Percentiles rank a stretch among this genome's conserved stretches.
These are phyloP conservation scores for Dacryopinax spathularia DNA, from an alignment of 768 basidiomycete species.

Conservation along the genomic window DNA sequence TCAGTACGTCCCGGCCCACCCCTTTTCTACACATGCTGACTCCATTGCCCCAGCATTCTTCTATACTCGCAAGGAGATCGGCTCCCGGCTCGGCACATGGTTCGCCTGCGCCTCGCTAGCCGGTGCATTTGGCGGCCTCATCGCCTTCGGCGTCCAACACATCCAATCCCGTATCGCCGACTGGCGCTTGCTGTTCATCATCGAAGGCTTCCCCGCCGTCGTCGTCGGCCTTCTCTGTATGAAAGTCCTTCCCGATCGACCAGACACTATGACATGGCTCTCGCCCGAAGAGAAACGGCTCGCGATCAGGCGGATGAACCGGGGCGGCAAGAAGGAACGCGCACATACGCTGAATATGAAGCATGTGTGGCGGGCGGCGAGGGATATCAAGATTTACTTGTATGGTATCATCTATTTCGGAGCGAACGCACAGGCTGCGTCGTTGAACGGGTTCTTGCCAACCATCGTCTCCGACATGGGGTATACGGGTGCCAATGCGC, in stretches of 20 bases:
- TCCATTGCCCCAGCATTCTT: constrained; percentile 6
- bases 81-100: constrained; percentile 2
- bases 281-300: constrained; percentile 1
- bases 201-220: constrained; percentile 7
- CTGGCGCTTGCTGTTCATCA: constrained; percentile 14
- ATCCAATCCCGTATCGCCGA: constrained; percentile 10
- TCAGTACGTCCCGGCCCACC: background rate
- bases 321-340: background rate
- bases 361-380: background rate
- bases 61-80: constrained; percentile 5
- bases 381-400: background rate
- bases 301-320: background rate
- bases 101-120: constrained; percentile 2
- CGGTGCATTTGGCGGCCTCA: constrained; percentile 22
- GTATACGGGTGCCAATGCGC: constrained; percentile 5
- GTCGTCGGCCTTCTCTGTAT: background rate
- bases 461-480: constrained; percentile 6
- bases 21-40: background rate
- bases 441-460: constrained; percentile 1
- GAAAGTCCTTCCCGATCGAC: background rate
- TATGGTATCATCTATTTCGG: background rate
- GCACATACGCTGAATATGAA: background rate
- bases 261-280: background rate
- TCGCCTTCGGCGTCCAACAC: constrained; percentile 19
- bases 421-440: background rate